A percentile compares a stretch with the other conserved stretches of the same genome.
Conservation (phyloP, 495 filamentous ascomycete species). For the Neurospora sp. region DNA sequence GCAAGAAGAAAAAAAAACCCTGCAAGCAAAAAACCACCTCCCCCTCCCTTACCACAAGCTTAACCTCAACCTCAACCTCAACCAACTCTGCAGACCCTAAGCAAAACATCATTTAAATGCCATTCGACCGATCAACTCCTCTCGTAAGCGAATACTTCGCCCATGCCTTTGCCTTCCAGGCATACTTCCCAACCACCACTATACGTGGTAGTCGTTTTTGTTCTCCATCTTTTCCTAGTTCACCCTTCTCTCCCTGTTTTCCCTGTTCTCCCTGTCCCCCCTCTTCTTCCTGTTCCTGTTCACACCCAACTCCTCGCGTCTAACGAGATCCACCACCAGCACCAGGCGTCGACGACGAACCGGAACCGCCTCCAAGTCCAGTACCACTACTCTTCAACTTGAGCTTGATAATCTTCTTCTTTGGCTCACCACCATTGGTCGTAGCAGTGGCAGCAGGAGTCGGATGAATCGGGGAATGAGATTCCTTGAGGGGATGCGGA, state of each 20-base stretch:
- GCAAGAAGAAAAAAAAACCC: neutral
- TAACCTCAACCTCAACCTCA: neutral
- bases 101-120: neutral
- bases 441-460: neutral
- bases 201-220: neutral
- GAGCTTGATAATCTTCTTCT: constrained; percentile 26
- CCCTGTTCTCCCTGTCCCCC: neutral
- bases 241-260: neutral
- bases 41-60: neutral
- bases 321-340: neutral
- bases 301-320: neutral
- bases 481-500: neutral
- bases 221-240: neutral
- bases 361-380: neutral
- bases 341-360: neutral
- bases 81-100: neutral
- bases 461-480: neutral
- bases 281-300: neutral
- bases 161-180: neutral
- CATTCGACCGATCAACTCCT: neutral
- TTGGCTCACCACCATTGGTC: neutral
- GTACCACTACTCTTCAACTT: constrained; percentile 20
- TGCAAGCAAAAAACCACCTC: neutral
- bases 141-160: neutral
- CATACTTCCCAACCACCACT: neutral